Conservation (phyloP, 495 filamentous ascomycete genomes). For the Lophiostoma macrostomum region DNA sequence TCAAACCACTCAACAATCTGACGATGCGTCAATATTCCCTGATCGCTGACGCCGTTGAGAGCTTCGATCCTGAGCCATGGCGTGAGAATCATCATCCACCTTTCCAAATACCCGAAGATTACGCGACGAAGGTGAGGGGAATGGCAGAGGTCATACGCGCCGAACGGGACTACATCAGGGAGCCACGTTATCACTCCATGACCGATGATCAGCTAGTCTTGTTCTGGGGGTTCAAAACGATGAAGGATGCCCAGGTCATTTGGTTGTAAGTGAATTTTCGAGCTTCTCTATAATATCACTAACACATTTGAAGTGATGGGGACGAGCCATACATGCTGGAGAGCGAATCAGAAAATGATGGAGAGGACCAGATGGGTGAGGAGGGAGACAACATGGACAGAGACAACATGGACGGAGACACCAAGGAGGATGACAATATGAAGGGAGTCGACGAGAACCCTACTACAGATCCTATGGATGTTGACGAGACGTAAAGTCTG, state of each 20-base stretch:
- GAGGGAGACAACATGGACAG: too few relatives aligned
- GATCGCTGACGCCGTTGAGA: constrained; percentile 8
- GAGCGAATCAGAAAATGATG: too few relatives aligned
- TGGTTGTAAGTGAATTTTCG: background rate
- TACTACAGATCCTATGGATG: too few relatives aligned
- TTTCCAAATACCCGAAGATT: background rate
- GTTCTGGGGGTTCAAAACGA: constrained; percentile 2
- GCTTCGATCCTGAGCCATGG: constrained; percentile 18
- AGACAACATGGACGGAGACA: too few relatives aligned
- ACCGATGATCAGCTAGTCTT: background rate
- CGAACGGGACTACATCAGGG: background rate
- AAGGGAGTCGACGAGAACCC: too few relatives aligned
- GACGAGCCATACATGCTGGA: too few relatives aligned
- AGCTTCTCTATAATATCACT: background rate
- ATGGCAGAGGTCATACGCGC: background rate
- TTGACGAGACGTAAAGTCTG: too few relatives aligned
- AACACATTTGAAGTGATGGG: too few relatives aligned
- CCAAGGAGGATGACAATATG: too few relatives aligned
- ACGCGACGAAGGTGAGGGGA: background rate
- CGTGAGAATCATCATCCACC: constrained; percentile 1
- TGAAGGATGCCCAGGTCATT: background rate
- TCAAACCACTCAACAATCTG: background rate
- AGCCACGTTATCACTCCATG: background rate
- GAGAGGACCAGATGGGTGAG: too few relatives aligned
- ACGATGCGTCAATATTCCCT: background rate